These are phyloP conservation scores for Nematocida displodere DNA, from an alignment of 371 early-diverging fungal species.

Conservation along the genomic window DNA sequence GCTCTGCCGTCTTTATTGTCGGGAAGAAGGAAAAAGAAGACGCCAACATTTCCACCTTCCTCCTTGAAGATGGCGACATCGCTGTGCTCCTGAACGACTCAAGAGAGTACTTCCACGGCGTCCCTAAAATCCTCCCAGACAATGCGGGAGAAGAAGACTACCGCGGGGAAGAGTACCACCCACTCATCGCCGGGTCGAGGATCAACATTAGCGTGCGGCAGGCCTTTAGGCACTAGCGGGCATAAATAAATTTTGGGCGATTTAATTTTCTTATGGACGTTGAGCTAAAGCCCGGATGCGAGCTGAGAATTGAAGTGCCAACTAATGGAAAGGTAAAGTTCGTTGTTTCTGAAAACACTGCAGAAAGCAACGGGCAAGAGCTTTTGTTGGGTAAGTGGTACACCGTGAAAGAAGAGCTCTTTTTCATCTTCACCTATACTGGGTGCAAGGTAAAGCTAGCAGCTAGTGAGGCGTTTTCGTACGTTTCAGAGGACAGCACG, in stretches of 20 bases:
- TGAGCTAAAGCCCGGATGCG: constrained; percentile 36
- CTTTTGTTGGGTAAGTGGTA: constrained; percentile 62
- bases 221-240: constrained; percentile 18
- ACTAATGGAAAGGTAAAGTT: constrained; percentile 51
- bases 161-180: background rate
- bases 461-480: constrained; percentile 56
- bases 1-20: constrained; percentile 43
- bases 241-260: background rate
- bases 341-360: constrained; percentile 54
- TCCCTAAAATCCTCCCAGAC: constrained; percentile 40
- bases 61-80: constrained; percentile 49
- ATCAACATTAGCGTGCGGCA: constrained; percentile 49
- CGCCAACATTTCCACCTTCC: constrained; percentile 23
- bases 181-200: constrained; percentile 32
- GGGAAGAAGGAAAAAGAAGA: constrained; percentile 46
- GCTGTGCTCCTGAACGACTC: constrained; percentile 39
- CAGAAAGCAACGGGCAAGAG: constrained; percentile 63
- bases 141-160: constrained; percentile 38
- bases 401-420: constrained; percentile 56
- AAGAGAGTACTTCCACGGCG: constrained; percentile 49
- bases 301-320: constrained; percentile 41
- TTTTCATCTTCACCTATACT: constrained; percentile 62
- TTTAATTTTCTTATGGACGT: constrained; percentile 43
- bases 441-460: constrained; percentile 62
- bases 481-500: constrained; percentile 54